Evolutionary conservation across 768 basidiomycete genomes (phyloP).

Genomic region (Lentinula guzmanii): DNA sequence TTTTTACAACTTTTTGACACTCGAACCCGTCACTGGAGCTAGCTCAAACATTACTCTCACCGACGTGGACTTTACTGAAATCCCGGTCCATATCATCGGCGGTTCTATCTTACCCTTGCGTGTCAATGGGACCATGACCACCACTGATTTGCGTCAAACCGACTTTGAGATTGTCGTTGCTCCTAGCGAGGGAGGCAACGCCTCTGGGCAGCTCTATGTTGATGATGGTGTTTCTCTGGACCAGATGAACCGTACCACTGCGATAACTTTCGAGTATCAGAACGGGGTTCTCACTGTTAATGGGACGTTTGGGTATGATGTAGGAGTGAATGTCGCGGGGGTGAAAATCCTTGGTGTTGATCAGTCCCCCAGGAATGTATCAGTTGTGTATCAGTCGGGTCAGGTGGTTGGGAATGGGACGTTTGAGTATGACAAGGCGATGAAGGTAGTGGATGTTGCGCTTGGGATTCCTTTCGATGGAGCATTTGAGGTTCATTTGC

Average conservation of each 20-base stretch:
- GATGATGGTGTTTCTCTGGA: conserved; percentile 58
- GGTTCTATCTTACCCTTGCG: conserved; percentile 57
- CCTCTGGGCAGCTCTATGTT: conserved; percentile 49
- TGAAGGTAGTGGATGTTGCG: conserved; percentile 38
- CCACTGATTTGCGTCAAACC: conserved; percentile 41
- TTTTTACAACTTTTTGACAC: conserved; percentile 59
- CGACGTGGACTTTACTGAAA: conserved; percentile 48
- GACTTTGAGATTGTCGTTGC: conserved; percentile 64
- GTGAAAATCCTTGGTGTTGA: conserved; percentile 33
- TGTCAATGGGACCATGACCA: conserved; percentile 52
- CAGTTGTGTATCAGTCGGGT: conserved; percentile 22
- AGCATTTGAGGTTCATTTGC: conserved; percentile 23
- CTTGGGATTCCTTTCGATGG: conserved; percentile 30
- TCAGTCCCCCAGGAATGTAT: conserved; percentile 21
- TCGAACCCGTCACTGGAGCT: conserved; percentile 39
- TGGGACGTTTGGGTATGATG: conserved; percentile 30
- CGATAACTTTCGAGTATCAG: conserved; percentile 26
- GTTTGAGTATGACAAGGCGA: conserved; percentile 36
- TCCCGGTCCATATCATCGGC: conserved; percentile 59
- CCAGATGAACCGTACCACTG: conserved; percentile 19
- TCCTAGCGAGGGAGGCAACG: conserved; percentile 43
- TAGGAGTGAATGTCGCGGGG: conserved; percentile 29
- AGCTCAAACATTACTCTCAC: conserved; percentile 38
- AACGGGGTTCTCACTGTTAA: conserved; percentile 24
- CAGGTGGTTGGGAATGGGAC: conserved; percentile 12